A percentile compares a stretch with the other conserved stretches of the same genome.
Evolutionary conservation across 1,284 basidiomycete species (phyloP).

Genomic region (Malassezia caprae): DNA sequence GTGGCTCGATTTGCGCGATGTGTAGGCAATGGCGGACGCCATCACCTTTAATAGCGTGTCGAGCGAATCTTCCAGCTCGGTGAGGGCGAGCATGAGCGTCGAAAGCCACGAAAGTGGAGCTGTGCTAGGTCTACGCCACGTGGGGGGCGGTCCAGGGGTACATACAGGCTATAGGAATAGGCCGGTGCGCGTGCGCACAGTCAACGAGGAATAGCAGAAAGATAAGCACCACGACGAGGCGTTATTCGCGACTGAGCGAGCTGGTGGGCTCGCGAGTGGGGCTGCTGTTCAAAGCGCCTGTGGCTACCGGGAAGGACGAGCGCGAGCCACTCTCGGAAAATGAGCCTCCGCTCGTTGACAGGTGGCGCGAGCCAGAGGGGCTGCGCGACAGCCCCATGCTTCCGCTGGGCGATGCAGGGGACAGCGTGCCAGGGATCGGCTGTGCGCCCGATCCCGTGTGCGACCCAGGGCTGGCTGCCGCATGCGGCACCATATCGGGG

Average conservation of each 20-base stretch:
- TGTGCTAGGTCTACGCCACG: neutral
- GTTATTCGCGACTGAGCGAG: slow-evolving; percentile 8
- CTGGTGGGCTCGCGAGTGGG: slow-evolving; percentile 12
- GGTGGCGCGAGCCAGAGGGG: neutral
- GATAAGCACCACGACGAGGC: neutral
- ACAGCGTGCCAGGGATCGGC: neutral
- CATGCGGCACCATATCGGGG: slow-evolving; percentile 58
- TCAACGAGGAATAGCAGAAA: neutral
- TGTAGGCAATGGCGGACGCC: slow-evolving; percentile 31
- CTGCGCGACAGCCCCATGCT: slow-evolving; percentile 14
- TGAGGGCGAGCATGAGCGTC: slow-evolving; percentile 24
- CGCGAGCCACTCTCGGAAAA: slow-evolving; percentile 10
- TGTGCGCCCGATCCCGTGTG: neutral
- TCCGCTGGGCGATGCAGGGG: neutral
- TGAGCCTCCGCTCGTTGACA: neutral
- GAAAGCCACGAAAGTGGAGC: slow-evolving; percentile 2
- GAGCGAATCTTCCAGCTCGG: slow-evolving; percentile 25
- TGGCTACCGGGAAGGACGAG: slow-evolving; percentile 13
- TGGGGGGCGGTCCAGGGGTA: neutral
- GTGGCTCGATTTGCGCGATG: slow-evolving; percentile 31
- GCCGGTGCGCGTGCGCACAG: neutral
- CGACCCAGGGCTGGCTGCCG: slow-evolving; percentile 32
- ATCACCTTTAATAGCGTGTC: slow-evolving; percentile 34
- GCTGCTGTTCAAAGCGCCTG: slow-evolving; percentile 5
- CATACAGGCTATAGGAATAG: neutral